These are phyloP conservation scores for Ambrosiella beaveri DNA, from an alignment of 2,329 filamentous ascomycete species.

Conservation along the genomic window DNA sequence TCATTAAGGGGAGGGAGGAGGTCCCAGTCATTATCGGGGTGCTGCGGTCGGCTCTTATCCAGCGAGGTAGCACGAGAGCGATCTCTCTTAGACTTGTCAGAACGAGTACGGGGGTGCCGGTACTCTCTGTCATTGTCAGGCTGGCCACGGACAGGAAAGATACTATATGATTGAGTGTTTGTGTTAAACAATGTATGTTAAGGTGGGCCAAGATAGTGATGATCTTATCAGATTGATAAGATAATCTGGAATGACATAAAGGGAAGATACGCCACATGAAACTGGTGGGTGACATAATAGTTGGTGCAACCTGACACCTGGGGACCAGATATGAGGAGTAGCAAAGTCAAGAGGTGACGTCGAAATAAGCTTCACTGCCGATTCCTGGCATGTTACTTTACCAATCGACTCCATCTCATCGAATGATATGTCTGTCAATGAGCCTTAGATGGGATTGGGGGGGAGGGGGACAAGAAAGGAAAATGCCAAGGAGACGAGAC, in stretches of 20 bases:
- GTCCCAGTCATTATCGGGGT: constrained; percentile 28
- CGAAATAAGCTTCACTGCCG: background rate
- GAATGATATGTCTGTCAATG: no score
- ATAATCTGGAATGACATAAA: background rate
- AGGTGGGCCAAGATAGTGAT: background rate
- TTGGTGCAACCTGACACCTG: background rate
- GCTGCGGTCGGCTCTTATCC: background rate
- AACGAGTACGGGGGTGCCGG: constrained; percentile 35
- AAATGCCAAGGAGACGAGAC: background rate
- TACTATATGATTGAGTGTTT: constrained; percentile 19
- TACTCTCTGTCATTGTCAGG: constrained; percentile 37
- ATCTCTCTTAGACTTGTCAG: constrained; percentile 29
- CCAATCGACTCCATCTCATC: no score
- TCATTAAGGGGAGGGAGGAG: constrained; percentile 31
- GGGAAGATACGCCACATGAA: background rate
- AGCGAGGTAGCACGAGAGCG: constrained; percentile 6
- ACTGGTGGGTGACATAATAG: background rate
- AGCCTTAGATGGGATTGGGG: no score
- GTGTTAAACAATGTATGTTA: background rate
- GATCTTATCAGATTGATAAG: background rate
- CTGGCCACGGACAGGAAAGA: constrained; percentile 35
- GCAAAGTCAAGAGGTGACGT: background rate
- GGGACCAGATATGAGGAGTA: background rate
- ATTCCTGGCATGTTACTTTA: no score
- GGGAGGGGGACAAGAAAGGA: no score